A percentile compares a stretch with the other conserved stretches of the same genome.
Evolutionary conservation across 2,329 filamentous ascomycete species (phyloP).

Genomic region (Aspergillus fructus): DNA sequence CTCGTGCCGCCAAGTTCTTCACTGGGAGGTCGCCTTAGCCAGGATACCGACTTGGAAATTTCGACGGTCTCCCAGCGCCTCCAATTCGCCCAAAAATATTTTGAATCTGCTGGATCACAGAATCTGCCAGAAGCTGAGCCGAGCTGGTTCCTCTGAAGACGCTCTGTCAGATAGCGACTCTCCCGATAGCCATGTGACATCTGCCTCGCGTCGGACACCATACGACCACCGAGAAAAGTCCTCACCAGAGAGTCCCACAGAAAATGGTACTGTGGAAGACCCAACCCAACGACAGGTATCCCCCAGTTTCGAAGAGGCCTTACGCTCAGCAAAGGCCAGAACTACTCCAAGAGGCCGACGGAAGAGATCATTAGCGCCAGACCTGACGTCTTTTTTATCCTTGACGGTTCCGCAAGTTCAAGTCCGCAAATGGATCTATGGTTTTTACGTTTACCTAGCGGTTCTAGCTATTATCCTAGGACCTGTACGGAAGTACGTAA

Average conservation of each 20-base stretch:
- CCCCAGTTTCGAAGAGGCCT: conserved; percentile 43
- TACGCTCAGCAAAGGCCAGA: conserved; percentile 28
- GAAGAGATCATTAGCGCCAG: conserved; percentile 64
- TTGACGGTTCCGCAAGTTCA: conserved; percentile 77
- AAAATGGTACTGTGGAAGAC: conserved; percentile 25
- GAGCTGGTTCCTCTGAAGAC: conserved; percentile 36
- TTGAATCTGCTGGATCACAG: conserved; percentile 45
- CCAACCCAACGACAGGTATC: conserved; percentile 51
- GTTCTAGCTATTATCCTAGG: conserved; percentile 66
- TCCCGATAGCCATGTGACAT: conserved; percentile 21
- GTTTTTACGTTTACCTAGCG: conserved; percentile 70
- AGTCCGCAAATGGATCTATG: conserved; percentile 79
- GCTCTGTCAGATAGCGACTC: conserved; percentile 40
- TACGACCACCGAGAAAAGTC: conserved; percentile 19
- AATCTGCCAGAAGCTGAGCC: conserved; percentile 51
- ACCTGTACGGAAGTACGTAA: conserved; percentile 70
- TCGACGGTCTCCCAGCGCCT: conserved; percentile 51
- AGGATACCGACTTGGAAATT: conserved; percentile 92
- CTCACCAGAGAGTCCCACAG: conserved; percentile 20
- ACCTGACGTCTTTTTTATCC: conserved; percentile 71
- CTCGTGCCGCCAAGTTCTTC: conserved; percentile 70
- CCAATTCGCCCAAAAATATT: conserved; percentile 38
- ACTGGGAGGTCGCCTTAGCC: conserved; percentile 81
- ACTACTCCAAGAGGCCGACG: conserved; percentile 63
- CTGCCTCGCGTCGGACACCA: conserved; percentile 38